Evolutionary conservation across 768 basidiomycete species (phyloP), one percentile per base, ranked within the genome.

Genomic region (Leucosporidium creatinivorum): DNA sequence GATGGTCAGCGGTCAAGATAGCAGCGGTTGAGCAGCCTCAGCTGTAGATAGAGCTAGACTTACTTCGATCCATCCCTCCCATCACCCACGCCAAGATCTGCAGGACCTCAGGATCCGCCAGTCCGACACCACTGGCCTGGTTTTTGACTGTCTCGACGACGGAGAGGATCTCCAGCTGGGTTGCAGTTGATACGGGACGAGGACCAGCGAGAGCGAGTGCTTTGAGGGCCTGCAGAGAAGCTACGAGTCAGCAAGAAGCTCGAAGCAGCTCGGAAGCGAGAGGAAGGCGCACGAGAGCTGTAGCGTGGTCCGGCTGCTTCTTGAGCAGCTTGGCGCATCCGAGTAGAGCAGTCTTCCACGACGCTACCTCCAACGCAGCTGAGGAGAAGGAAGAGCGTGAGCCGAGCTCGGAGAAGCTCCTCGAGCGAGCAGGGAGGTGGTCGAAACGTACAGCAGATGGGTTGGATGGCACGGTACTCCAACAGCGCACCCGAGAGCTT

Each of bases 311-410:
- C 8, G 72, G 63, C 1, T 54, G 21, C 13, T 57, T 25, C 39
- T 73, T 73, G 33, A 73, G 58, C 13, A 65, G 63, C 23, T 69
- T 61, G 55, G 65, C 59, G 31, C 47, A 60, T 25, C 62, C 61
- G 13, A 50, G 48, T 12, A 73, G 28, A 7, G 66, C 72, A 6
- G 63, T 58, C 61, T 69, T 73, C 23, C 19, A 25, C 48, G 69
- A 67, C 44, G 26, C 25, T 26, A 63, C 19, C 48, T 69, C 72
- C 48, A 73, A 48, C 0, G 68, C 52, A 17, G 63, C 68, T 69
- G 58, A 13, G 23, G 30, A 19, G 56, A 33, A 19, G 4, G 13
- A 52, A 52, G 51, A 23, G 51, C 15, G 30, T 30, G 55, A 56
- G 55, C 55, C 18, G 55, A 30, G 28, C 8, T 56, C 55, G 28